Evolutionary conservation across 495 filamentous ascomycete species (phyloP).

Genomic region (Penicillium roqueforti): DNA sequence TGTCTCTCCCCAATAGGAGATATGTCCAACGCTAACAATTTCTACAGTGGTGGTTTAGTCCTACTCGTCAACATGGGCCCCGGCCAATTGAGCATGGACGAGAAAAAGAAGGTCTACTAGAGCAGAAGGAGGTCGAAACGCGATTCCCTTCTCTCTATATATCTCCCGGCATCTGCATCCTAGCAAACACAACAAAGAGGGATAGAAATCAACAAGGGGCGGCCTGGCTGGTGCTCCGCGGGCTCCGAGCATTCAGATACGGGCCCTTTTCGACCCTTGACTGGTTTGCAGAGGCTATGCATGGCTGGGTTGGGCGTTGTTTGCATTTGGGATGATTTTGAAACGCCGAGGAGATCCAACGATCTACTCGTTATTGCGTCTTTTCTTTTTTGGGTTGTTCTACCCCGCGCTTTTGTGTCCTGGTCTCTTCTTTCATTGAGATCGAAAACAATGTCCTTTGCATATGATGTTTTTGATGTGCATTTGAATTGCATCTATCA

Average conservation of each 20-base stretch:
- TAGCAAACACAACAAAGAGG: slow-evolving; percentile 6
- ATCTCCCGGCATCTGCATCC: slow-evolving; percentile 7
- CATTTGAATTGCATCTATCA: slow-evolving; percentile 18
- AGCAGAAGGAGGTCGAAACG: slow-evolving; percentile 5
- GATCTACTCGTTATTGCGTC: slow-evolving; percentile 1
- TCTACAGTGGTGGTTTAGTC: slow-evolving; percentile 72
- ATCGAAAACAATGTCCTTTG: slow-evolving; percentile 13
- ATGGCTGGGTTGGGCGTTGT: slow-evolving; percentile 1
- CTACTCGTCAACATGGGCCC: slow-evolving; percentile 98
- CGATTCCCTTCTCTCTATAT: slow-evolving; percentile 14
- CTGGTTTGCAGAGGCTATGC: background rate
- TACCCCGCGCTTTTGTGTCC: slow-evolving; percentile 5
- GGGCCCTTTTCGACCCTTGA: background rate
- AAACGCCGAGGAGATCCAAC: background rate
- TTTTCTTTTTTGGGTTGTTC: slow-evolving; percentile 8
- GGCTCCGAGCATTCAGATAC: slow-evolving; percentile 2
- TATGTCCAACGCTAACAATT: slow-evolving; percentile 15
- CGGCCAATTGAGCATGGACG: slow-evolving; percentile 94
- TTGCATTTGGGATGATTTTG: slow-evolving; percentile 11
- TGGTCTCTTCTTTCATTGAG: slow-evolving; percentile 1
- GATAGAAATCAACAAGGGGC: background rate
- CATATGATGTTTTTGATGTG: slow-evolving; percentile 18
- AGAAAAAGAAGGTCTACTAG: slow-evolving; percentile 99
- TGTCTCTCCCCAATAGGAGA: background rate
- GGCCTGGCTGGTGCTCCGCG: background rate